Evolutionary conservation across 169 alveolate genomes (phyloP).

Genomic region (Plasmodium cynomolgi): DNA sequence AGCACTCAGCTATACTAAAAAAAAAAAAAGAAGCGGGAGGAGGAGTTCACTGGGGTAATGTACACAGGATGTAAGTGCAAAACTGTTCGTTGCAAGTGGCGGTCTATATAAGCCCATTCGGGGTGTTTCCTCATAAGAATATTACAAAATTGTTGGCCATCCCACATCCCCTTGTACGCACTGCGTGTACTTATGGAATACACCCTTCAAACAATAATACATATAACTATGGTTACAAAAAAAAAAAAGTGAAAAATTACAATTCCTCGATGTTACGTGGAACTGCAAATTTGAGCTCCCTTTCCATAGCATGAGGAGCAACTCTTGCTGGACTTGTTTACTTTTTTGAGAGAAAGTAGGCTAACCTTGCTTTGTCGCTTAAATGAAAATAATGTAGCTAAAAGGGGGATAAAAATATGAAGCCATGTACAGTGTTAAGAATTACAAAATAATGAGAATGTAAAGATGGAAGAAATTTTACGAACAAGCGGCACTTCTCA

Average conservation of each 20-base stretch:
- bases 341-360: background rate
- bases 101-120: background rate
- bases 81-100: background rate
- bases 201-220: background rate
- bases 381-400: constrained; percentile 29
- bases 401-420: background rate
- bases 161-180: background rate
- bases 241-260: background rate
- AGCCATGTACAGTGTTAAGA: background rate
- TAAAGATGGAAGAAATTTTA: background rate
- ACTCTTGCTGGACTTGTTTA: background rate
- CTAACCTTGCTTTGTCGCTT: background rate
- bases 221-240: background rate
- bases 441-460: background rate
- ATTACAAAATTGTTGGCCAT: background rate
- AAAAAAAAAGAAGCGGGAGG: background rate
- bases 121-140: background rate
- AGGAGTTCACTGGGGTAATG: background rate
- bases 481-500: background rate
- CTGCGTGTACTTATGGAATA: background rate
- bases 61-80: background rate
- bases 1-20: background rate
- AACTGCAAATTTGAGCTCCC: background rate
- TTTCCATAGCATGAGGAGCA: background rate
- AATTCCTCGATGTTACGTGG: background rate